A percentile compares a stretch with the other conserved stretches of the same genome.
phyloP scores from a whole-genome alignment of 108 stramenopile species.

The Cylindrotheca fusiformis region DNA sequence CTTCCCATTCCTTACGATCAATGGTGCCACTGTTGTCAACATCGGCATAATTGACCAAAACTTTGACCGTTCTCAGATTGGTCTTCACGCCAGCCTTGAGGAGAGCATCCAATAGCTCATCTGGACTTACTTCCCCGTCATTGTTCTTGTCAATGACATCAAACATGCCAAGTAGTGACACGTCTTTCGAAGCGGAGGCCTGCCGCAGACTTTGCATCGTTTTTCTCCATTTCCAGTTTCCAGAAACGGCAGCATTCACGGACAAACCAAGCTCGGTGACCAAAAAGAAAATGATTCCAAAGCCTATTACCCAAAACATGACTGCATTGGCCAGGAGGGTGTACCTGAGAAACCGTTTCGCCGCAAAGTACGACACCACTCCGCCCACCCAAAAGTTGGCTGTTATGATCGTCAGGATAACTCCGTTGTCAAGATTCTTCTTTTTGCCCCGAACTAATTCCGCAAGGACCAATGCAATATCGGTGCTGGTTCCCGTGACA shows the following conservation, averaged over 20 bases:
- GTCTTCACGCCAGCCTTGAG: conserved; percentile 23
- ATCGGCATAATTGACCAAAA: conserved; percentile 26
- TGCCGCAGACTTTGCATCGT: conserved; percentile 14
- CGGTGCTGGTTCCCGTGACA: conserved; percentile 39
- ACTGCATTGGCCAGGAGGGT: conserved; percentile 28
- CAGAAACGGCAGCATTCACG: conserved; percentile 28
- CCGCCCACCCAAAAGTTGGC: conserved; percentile 26
- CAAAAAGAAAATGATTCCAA: conserved; percentile 21
- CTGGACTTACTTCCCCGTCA: conserved; percentile 29
- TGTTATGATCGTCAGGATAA: conserved; percentile 17
- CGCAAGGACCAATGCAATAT: conserved; percentile 36
- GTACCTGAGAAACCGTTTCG: neutral
- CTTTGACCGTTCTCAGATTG: conserved; percentile 6
- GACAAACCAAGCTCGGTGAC: conserved; percentile 25
- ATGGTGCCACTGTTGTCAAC: conserved; percentile 30
- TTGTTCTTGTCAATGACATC: conserved; percentile 34
- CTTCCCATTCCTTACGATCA: conserved; percentile 28
- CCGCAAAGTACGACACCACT: conserved; percentile 13
- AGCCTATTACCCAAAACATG: conserved; percentile 25
- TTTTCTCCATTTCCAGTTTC: conserved; percentile 44
- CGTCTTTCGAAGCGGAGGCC: conserved; percentile 5
- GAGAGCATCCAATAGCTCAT: conserved; percentile 33
- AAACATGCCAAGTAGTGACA: conserved; percentile 18
- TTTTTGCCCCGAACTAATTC: conserved; percentile 39
- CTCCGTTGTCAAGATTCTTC: conserved; percentile 32